Base-by-base conservation (phyloP, 2,329 filamentous ascomycete species). In the Cytospora leucostoma region DNA sequence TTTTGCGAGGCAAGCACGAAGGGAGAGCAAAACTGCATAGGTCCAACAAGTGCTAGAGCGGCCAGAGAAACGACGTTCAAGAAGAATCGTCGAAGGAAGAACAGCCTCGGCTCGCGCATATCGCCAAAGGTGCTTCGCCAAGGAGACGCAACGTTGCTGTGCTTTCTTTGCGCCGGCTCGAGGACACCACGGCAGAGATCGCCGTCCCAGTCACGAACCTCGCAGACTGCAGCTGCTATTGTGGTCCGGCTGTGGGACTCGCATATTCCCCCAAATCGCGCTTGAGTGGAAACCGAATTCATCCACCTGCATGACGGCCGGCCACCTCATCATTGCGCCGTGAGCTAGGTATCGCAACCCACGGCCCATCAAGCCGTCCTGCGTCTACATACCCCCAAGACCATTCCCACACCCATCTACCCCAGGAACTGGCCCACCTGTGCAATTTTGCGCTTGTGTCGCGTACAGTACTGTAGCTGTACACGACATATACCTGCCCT, bases 311-410 rank as follows among this genome's bases (percentile, higher is more conserved):
- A 80, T 78, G 50, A 74, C 72, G 70, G 70, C 71, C 74, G 78
- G 78, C 77, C 78, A 80, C 75, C 75, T 79, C 77, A 79, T 73
- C 74, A 75, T 74, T 75, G 70, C 73, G 71, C 74, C 73, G 74
- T 73, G 74, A 74, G 72, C 73, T 73, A 73, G 74, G 64, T 65
- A 61, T 65, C 59, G 64, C 75, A 71, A 75, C 74, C 74, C 74
- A 75, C 72, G 72, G 73, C 72, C 74, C 73, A 74, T 74, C 72
- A 52, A 59, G 52, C 50, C 47, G 50, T 52, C 33, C 61, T 55
- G 49, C 56, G 52, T 38, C 17, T 59, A 56, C 40, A 56, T 57
- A 63, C 56, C 47, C 54, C 56, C 38, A 19, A 55, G 56, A 35
- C 27, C 27, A 21, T 44, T 34, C 71, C 72, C 72, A 72, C 71